Evolutionary conservation across 2,329 filamentous ascomycete species (phyloP), one percentile per base, ranked within the genome.

Genomic region (Cladophialophora bantiana): DNA sequence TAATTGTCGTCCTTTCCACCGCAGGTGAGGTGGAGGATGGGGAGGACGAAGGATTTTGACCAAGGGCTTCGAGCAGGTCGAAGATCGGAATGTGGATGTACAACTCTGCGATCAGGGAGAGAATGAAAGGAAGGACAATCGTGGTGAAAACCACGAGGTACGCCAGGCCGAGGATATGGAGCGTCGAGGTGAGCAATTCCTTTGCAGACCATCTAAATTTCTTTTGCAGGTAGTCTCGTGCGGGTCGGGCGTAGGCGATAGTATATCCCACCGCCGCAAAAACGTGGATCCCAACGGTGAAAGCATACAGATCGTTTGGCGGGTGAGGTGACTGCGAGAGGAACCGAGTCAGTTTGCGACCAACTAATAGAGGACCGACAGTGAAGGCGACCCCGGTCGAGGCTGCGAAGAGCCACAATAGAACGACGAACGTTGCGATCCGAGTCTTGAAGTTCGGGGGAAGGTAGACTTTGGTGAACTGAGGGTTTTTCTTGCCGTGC

Each of bases 221-320:
- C 7, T 48, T 38, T 31, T 31, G 40, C 20, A 72, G 32, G n/a
- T 65, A 66, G 34, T 40, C 48, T 61, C 26, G 50, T 34, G 62
- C 57, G 4, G 63, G 48, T 34, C 73, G 71, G 45, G 75, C 77
- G 64, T 89, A 86, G 70, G 88, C 80, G 34, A 84, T 72, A 50
- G 85, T 78, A 76, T 94, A 96, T 2, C 86, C 81, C 1, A 87
- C 74, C 3, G 86, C 88, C 10, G 91, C 92, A 4, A 97, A 83
- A 32, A 93, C 82, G 76, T 96, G 97, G 48, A 96, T 85, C 13
- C 95, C 95, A 35, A 95, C 88, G 60, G 93, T 96, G 77, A 97
- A 97, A 12, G 95, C 94, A 74, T 99, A 98, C 32, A 99, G 91
- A 77, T 99, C 95, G 78, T 98, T 99, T 75, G 94, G 90, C 48